Percentiles rank a stretch among this genome's conserved stretches.
Evolutionary conservation across 257 asterid species (phyloP).

Genomic region (Jacaranda copaia): DNA sequence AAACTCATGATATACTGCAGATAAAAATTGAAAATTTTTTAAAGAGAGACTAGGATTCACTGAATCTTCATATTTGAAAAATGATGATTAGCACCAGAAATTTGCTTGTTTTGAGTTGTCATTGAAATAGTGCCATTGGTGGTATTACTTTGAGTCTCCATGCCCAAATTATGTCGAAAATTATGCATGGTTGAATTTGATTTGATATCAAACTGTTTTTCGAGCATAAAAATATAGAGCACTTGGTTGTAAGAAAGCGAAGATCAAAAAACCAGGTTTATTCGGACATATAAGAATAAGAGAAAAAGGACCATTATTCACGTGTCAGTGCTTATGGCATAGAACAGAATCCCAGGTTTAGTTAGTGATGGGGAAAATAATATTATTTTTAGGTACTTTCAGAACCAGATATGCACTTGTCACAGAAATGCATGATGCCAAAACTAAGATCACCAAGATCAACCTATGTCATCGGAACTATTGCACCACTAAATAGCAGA

Average conservation of each 20-base stretch:
- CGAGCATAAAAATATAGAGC: no score
- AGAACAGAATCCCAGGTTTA: neutral
- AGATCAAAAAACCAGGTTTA: neutral
- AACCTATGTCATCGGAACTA: neutral
- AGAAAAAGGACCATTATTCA: neutral
- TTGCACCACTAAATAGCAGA: neutral
- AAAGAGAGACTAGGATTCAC: no score
- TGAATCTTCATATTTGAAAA: no score
- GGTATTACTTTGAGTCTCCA: no score
- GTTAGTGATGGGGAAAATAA: neutral
- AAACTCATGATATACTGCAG: neutral
- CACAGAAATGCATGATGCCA: neutral
- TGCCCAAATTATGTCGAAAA: no score
- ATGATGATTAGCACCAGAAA: no score
- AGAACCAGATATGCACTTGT: neutral
- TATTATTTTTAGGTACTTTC: neutral
- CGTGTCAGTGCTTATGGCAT: neutral
- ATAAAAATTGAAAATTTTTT: neutral
- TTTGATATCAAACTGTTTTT: no score
- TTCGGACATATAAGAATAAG: neutral
- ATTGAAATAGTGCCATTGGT: no score
- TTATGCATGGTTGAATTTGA: no score
- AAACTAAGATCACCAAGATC: neutral
- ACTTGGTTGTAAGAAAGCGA: neutral
- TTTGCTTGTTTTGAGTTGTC: no score